Evolutionary conservation across 805 yeast species (phyloP).

Genomic region (Dipodascopsis tothii): DNA sequence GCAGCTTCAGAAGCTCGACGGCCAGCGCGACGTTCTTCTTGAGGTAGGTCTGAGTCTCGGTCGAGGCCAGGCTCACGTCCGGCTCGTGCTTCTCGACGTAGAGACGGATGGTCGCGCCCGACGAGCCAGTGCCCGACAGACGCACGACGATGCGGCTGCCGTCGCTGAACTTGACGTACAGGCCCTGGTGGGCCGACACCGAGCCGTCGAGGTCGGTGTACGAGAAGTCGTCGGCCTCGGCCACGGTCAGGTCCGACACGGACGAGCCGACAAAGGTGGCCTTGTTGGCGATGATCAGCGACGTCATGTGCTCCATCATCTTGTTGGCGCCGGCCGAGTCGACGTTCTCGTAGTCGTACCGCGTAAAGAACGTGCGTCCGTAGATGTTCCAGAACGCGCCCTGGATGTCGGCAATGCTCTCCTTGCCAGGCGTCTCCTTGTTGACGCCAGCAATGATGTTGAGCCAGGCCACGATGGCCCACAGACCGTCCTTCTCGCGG

Average conservation of each 20-base stretch:
- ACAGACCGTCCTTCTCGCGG: constrained; percentile 93
- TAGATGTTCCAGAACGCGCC: constrained; percentile 79
- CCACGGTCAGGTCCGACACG: constrained; percentile 48
- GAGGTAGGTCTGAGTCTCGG: constrained; percentile 62
- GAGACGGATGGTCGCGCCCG: constrained; percentile 93
- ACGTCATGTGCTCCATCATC: constrained; percentile 50
- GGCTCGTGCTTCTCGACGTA: constrained; percentile 76
- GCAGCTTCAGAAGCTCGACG: constrained; percentile 59
- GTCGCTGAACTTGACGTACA: constrained; percentile 68
- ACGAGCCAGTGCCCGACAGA: constrained; percentile 93
- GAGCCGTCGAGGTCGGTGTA: constrained; percentile 94
- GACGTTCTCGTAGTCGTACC: constrained; percentile 88
- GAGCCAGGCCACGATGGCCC: constrained; percentile 98
- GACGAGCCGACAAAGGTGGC: constrained; percentile 44
- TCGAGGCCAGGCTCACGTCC: constrained; percentile 44
- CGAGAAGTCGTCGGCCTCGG: constrained; percentile 78
- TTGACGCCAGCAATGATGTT: constrained; percentile 84
- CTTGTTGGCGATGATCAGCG: constrained; percentile 34
- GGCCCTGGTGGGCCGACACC: constrained; percentile 80
- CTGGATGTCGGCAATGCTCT: constrained; percentile 75
- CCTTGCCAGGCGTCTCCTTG: constrained; percentile 48
- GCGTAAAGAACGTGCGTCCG: constrained; percentile 94
- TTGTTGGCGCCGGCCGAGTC: constrained; percentile 64
- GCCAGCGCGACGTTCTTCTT: constrained; percentile 54
- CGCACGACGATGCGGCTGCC: constrained; percentile 85